phyloP scores from a whole-genome alignment of 2,329 filamentous ascomycete genomes.

The Leptosphaerulina australis region DNA sequence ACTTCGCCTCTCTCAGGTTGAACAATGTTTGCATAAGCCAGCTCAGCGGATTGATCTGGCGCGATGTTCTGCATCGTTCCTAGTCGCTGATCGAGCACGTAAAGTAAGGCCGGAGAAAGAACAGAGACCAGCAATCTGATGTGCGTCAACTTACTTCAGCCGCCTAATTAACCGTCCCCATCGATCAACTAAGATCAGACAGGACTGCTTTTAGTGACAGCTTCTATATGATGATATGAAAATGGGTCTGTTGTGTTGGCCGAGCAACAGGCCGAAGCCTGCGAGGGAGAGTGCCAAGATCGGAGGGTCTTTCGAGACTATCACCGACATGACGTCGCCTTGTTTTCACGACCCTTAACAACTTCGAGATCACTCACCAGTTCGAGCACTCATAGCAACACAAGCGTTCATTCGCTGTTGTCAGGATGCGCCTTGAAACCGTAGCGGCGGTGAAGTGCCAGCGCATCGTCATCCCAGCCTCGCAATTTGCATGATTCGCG shows the following conservation, averaged over 20 bases:
- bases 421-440: slow-evolving; percentile 13
- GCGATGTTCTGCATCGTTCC: no score
- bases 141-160: no score
- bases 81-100: no score
- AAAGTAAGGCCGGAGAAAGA: no score
- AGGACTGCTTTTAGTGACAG: no score
- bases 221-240: not conserved
- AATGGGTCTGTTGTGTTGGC: not conserved
- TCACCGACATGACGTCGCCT: slow-evolving; percentile 14
- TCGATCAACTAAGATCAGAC: not conserved
- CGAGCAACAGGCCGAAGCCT: not conserved
- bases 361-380: not conserved
- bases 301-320: not conserved
- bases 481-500: slow-evolving; percentile 39
- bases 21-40: no score
- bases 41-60: no score
- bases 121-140: no score
- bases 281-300: slow-evolving; percentile 2
- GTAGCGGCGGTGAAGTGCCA: slow-evolving; percentile 33
- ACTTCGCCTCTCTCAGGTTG: no score
- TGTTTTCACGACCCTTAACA: not conserved
- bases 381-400: slow-evolving; percentile 1
- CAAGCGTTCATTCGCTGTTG: slow-evolving; percentile 4
- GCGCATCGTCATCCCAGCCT: slow-evolving; percentile 44
- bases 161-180: not conserved